These are phyloP conservation scores for Beauveria sp. DNA, from an alignment of 2,329 filamentous ascomycete species.

Conservation along the genomic window DNA sequence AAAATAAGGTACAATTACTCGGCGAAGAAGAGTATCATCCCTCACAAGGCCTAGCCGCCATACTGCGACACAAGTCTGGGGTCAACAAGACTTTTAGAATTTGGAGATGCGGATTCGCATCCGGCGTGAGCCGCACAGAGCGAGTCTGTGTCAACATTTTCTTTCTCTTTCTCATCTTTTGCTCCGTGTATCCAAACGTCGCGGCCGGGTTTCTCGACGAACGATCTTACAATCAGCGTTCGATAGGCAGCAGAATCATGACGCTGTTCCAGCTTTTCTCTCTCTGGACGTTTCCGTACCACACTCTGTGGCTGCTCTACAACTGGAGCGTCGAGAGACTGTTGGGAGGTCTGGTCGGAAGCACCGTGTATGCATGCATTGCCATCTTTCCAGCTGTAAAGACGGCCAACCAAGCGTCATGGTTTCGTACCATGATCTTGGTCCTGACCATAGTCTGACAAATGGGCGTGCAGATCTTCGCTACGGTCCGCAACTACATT, in stretches of 20 bases:
- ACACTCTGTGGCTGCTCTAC: constrained; percentile 15
- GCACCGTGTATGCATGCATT: constrained; percentile 14
- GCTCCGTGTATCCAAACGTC: constrained; percentile 14
- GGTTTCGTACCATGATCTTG: constrained; percentile 16
- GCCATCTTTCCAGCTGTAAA: constrained; percentile 13
- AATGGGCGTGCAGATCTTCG: constrained; percentile 14
- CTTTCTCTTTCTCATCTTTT: constrained; percentile 16
- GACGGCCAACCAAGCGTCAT: constrained; percentile 6
- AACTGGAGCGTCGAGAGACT: constrained; percentile 16
- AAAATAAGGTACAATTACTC: constrained; percentile 12
- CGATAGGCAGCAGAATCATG: constrained; percentile 14
- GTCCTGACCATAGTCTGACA: constrained; percentile 15
- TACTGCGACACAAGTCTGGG: constrained; percentile 5
- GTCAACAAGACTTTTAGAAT: constrained; percentile 13
- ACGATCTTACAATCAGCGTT: constrained; percentile 16
- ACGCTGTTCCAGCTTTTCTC: constrained; percentile 14
- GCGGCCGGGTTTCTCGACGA: constrained; percentile 15
- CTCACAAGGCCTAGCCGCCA: background rate
- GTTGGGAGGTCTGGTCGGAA: constrained; percentile 15
- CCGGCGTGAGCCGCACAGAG: constrained; percentile 11
- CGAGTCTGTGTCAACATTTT: constrained; percentile 14
- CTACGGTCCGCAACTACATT: constrained; percentile 11
- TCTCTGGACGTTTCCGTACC: constrained; percentile 15
- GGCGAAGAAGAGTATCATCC: constrained; percentile 12
- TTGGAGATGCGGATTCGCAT: constrained; percentile 13